Conservation (phyloP, 495 filamentous ascomycete species). For the Acidiella bohemica region DNA sequence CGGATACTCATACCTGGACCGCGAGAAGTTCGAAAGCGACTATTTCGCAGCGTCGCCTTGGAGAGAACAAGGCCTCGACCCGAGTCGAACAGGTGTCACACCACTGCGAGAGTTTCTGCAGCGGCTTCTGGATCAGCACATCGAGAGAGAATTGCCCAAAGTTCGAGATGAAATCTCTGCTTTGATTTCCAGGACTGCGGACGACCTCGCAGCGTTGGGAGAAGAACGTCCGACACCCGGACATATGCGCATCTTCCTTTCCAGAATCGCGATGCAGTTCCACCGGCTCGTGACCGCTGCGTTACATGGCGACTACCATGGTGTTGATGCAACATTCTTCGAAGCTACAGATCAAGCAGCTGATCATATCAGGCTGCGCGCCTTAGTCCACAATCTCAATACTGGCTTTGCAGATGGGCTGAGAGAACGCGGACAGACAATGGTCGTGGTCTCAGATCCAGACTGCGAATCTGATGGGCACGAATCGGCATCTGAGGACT, state of each 20-base stretch:
- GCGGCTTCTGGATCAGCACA: slow-evolving; percentile 10
- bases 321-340: slow-evolving; percentile 38
- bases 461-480: slow-evolving; percentile 1
- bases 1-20: not conserved
- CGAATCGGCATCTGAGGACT: too few relatives aligned
- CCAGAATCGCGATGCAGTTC: slow-evolving; percentile 10
- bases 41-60: slow-evolving; percentile 8
- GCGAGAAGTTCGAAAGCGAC: not conserved
- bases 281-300: slow-evolving; percentile 11
- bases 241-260: slow-evolving; percentile 15
- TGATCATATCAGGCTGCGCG: slow-evolving; percentile 41
- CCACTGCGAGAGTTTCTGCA: slow-evolving; percentile 2
- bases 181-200: slow-evolving; percentile 1
- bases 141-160: slow-evolving; percentile 13
- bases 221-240: slow-evolving; percentile 8
- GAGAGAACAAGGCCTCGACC: slow-evolving; percentile 5
- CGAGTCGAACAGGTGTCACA: slow-evolving; percentile 1
- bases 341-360: slow-evolving; percentile 21
- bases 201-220: not conserved
- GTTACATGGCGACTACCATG: slow-evolving; percentile 11
- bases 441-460: too few relatives aligned
- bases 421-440: too few relatives aligned
- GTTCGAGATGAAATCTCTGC: slow-evolving; percentile 13
- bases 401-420: slow-evolving; percentile 41
- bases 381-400: slow-evolving; percentile 44